A percentile compares a stretch with the other conserved stretches of the same genome.
Conservation (phyloP, 2,329 filamentous ascomycete genomes). For the Phaeophleospora eucalypticola region DNA sequence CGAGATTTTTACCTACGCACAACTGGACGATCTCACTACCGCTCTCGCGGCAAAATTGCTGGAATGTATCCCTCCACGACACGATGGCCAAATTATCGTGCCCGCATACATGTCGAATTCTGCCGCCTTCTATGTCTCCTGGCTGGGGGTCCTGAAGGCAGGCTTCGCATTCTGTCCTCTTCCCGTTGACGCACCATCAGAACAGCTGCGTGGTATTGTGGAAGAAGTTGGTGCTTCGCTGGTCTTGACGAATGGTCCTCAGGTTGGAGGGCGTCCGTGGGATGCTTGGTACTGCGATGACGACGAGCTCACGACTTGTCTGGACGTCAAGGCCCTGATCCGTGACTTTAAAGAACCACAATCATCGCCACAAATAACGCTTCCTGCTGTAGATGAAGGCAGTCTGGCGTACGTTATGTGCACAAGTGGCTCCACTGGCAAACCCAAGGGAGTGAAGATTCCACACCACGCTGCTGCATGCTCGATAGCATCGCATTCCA, state of each 20-base stretch:
- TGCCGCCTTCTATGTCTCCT: slow-evolving; percentile 14
- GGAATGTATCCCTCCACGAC: background rate
- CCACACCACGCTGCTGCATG: slow-evolving; percentile 12
- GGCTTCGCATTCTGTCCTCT: slow-evolving; percentile 15
- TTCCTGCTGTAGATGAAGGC: slow-evolving; percentile 21
- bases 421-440: slow-evolving; percentile 26
- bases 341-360: background rate
- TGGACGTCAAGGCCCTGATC: slow-evolving; percentile 12
- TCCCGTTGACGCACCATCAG: slow-evolving; percentile 11
- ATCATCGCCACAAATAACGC: background rate
- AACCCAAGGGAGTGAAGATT: slow-evolving; percentile 21
- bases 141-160: slow-evolving; percentile 14
- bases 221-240: slow-evolving; percentile 13
- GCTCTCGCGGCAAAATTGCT: slow-evolving; percentile 7
- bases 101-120: slow-evolving; percentile 14
- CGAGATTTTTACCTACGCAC: slow-evolving; percentile 11
- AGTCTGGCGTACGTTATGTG: slow-evolving; percentile 21
- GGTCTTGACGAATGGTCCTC: slow-evolving; percentile 11
- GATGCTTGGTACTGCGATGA: slow-evolving; percentile 18
- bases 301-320: slow-evolving; percentile 12
- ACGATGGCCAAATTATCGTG: slow-evolving; percentile 3
- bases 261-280: slow-evolving; percentile 12
- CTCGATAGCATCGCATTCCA: slow-evolving; percentile 13
- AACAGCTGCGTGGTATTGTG: slow-evolving; percentile 12
- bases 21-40: slow-evolving; percentile 12